Base-by-base conservation (phyloP, 495 filamentous ascomycete genomes). In the Aspergillus campestris region DNA sequence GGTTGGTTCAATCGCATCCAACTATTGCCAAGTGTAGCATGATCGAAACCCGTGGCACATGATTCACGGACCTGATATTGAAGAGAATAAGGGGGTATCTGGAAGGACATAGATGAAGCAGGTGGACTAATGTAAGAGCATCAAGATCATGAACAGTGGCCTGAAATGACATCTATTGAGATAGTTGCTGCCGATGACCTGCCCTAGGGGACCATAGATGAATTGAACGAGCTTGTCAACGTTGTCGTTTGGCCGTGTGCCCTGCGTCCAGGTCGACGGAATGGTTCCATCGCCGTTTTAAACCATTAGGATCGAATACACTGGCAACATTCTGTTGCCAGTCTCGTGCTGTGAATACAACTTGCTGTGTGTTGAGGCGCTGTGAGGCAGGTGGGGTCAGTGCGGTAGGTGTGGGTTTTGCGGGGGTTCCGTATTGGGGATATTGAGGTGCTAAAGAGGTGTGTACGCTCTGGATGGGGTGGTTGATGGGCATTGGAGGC, bases 241-340 rank as follows among this genome's bases (percentile, higher is more conserved):
- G 57, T 49, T 65, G 58, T 32, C 65, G 66, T 48, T 73, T 71
- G 8, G 43, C 31, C 40, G 52, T 58, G 34, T 53, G 57, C 35
- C 64, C 63, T 7, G 59, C 37, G 29, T 43, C 53, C 30, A 69
- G 31, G 30, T 73, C 67, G 35, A 65, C 54, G 3, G 67, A 62
- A 46, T 69, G 66, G 41, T 71, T 69, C 86, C 86, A 91, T 27
- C 82, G 69, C 33, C 88, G 72, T 62, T 94, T 94, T 29, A 87
- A 58, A 4, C 82, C 81, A 42, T 81, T 81, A 37, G 72, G 70
- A 49, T 89, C 86, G 65, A 84, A 95, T 1, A 91, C 87, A 56
- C 81, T 88, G 10, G 94, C 90, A 52, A 98, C 90, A 36, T 82
- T 88, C 55, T 95, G 86, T 62, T 95, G 90, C 92, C 92, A 98